Percentiles rank a stretch among this genome's conserved stretches.
Conservation (phyloP, 2,329 filamentous ascomycete genomes). For the Metarhizium rileyi region DNA sequence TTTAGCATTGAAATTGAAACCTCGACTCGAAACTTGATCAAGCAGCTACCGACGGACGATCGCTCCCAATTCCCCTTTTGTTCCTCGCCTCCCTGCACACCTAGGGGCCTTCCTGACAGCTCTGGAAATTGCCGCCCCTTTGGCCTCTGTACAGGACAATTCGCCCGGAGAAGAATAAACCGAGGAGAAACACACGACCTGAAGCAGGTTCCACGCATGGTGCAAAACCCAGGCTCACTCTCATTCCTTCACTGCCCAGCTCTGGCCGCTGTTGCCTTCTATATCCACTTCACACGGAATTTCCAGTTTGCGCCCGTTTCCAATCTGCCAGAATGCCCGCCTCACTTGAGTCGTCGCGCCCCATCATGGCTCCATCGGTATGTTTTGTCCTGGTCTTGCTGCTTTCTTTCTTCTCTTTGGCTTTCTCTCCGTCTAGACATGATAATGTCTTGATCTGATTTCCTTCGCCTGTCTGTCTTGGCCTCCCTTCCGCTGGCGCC, state of each 20-base stretch:
- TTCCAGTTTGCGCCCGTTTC: neutral
- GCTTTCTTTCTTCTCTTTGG: conserved; percentile 7
- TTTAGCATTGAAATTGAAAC: neutral
- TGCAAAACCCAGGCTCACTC: no score
- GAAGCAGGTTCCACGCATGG: no score
- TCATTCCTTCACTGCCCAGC: no score
- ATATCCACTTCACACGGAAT: neutral
- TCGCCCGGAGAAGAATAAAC: no score
- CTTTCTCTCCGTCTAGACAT: conserved; percentile 3
- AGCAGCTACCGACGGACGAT: no score
- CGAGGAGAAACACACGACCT: no score
- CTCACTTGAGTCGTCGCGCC: conserved; percentile 50
- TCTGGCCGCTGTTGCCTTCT: neutral
- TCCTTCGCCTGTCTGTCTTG: conserved; percentile 5
- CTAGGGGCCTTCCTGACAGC: neutral
- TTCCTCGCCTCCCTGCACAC: neutral
- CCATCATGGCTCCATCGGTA: conserved; percentile 55
- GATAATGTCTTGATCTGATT: conserved; percentile 7
- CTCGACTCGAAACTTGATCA: neutral
- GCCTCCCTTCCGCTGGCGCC: conserved; percentile 7
- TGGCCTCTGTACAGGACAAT: neutral
- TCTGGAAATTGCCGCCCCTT: neutral
- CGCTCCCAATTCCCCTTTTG: no score
- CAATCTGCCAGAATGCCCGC: conserved; percentile 34
- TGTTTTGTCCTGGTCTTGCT: conserved; percentile 20